Base-by-base conservation (phyloP, 768 basidiomycete species). In the Termitomyces sp. region DNA sequence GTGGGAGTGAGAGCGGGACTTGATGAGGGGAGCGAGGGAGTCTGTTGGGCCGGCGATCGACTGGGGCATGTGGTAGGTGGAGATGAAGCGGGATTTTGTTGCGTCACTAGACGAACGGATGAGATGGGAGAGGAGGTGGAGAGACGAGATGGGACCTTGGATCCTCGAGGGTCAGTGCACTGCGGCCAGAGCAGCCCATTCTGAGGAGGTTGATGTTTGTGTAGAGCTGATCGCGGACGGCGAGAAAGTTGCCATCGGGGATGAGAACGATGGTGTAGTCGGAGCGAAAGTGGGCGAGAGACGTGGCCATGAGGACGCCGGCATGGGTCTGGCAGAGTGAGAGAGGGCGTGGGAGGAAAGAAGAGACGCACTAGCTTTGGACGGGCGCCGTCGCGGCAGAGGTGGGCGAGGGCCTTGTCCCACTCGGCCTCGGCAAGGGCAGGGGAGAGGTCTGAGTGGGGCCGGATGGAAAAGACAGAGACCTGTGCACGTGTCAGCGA, bases 221-320 rank as follows among this genome's bases (percentile, higher is more conserved):
- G 70, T 89, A 91, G 33, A 94, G 81, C 62, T 83, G 84, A 58
- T 89, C 83, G 60, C 80, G 81, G 34, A 79, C 77, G 41, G 80
- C 78, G 20, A 81, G 77, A 71, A 86, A 89, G 69, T 87, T 77
- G 37, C 88, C 92, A 47, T 78, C 73, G 0, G 90, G 90, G 54
- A 94, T 84, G 59, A 82, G 86, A 34, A 93, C 88, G 60, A 93
- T 91, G 57, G 89, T 89, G 69, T 85, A 90, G 76, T 93, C 91
- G 2, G 91, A 92, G 57, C 89, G 89, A 69, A 94, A 94, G 75
- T 90, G 87, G 46, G 90, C 89, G 30, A 94, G 82, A 12, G 91
- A 93, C 30, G 92, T 94, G 57, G 85, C 83, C 83, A 93, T 85
- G 65, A 94, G 77, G 27, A 80, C 72, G 51, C 92, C 92, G 55